These are phyloP conservation scores for Apiotrichum akiyoshidainum DNA, from an alignment of 1,284 basidiomycete genomes.

Conservation along the genomic window DNA sequence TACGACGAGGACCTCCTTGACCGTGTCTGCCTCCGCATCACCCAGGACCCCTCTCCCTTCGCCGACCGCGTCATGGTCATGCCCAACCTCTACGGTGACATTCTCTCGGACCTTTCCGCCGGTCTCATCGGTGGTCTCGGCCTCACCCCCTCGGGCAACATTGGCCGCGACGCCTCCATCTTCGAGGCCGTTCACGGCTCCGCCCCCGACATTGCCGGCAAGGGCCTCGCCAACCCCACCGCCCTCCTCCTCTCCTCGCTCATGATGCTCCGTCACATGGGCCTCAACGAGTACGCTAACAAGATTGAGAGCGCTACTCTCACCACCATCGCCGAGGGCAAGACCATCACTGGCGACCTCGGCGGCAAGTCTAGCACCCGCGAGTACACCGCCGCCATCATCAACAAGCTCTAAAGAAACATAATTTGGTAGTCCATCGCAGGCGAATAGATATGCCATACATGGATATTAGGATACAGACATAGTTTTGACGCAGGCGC, in stretches of 20 bases:
- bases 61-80: slow-evolving; percentile 99
- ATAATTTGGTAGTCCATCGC: slow-evolving; percentile 1
- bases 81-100: slow-evolving; percentile 91
- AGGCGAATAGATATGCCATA: slow-evolving; percentile 1
- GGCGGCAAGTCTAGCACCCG: slow-evolving; percentile 83
- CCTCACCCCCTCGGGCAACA: slow-evolving; percentile 97
- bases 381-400: slow-evolving; percentile 85
- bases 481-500: not conserved
- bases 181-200: slow-evolving; percentile 99
- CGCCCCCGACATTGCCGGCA: slow-evolving; percentile 68
- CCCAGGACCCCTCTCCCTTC: slow-evolving; percentile 80
- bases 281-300: slow-evolving; percentile 75
- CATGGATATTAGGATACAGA: slow-evolving; percentile 2
- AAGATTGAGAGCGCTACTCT: slow-evolving; percentile 91
- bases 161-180: slow-evolving; percentile 96
- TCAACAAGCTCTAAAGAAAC: slow-evolving; percentile 49
- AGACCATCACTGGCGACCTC: slow-evolving; percentile 84
- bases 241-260: slow-evolving; percentile 89
- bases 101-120: slow-evolving; percentile 98
- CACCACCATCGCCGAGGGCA: slow-evolving; percentile 88
- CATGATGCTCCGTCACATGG: slow-evolving; percentile 99
- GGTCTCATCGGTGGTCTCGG: slow-evolving; percentile 98
- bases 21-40: slow-evolving; percentile 81
- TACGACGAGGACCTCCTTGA: slow-evolving; percentile 99
- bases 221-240: slow-evolving; percentile 96